Conservation (phyloP, 495 filamentous ascomycete species). For the Hypoxylon crocopeplum region DNA sequence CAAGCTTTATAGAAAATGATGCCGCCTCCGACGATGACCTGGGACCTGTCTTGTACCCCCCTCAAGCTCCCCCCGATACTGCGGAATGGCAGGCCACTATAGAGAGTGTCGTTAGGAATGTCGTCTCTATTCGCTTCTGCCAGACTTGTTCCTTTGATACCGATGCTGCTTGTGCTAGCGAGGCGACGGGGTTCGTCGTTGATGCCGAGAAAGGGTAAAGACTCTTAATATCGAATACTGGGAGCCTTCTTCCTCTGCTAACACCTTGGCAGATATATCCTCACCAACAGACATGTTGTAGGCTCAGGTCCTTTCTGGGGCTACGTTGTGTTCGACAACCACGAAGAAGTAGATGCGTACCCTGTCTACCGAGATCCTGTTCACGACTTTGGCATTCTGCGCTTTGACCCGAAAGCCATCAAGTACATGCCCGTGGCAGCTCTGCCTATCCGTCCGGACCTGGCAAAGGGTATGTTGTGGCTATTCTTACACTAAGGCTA, state of each 20-base stretch:
- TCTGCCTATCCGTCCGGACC: constrained; percentile 83
- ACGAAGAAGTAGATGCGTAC: constrained; percentile 94
- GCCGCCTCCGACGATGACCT: constrained; percentile 46
- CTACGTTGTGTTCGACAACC: constrained; percentile 97
- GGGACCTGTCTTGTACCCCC: constrained; percentile 40
- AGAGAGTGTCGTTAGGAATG: constrained; percentile 87
- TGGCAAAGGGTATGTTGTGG: constrained; percentile 61
- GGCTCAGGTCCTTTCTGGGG: constrained; percentile 96
- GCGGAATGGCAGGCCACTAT: constrained; percentile 98
- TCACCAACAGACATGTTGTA: constrained; percentile 95
- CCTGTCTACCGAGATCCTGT: constrained; percentile 99
- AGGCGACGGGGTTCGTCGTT: constrained; percentile 97
- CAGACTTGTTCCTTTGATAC: constrained; percentile 99
- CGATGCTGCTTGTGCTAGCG: constrained; percentile 87
- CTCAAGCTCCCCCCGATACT: constrained; percentile 73
- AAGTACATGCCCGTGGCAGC: constrained; percentile 92
- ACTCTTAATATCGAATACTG: not conserved
- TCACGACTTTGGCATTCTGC: constrained; percentile 96
- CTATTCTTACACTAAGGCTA: not conserved
- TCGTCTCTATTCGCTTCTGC: constrained; percentile 98
- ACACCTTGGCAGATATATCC: constrained; percentile 63
- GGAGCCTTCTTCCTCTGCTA: constrained; percentile 43
- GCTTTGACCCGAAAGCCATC: constrained; percentile 93
- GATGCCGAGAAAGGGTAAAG: constrained; percentile 88
- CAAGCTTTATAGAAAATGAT: constrained; percentile 41